phyloP scores from a whole-genome alignment of 495 filamentous ascomycete genomes.

The Aspergillus diversus region DNA sequence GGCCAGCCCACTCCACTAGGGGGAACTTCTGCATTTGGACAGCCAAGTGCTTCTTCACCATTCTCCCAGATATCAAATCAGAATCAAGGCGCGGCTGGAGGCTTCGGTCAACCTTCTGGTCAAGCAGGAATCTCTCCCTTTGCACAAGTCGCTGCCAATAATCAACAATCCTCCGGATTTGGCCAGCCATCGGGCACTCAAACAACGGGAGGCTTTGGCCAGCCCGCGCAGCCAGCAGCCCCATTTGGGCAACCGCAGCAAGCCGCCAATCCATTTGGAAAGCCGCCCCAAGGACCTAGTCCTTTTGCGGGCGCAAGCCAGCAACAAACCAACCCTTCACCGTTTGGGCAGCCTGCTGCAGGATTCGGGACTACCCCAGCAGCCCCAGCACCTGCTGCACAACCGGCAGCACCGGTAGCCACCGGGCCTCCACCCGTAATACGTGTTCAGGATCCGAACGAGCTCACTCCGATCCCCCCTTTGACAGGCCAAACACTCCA shows the following conservation, averaged over 20 bases:
- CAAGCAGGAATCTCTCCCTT: slow-evolving; percentile 33
- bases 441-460: slow-evolving; percentile 33
- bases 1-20: slow-evolving; percentile 32
- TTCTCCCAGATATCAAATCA: slow-evolving; percentile 39
- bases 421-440: slow-evolving; percentile 38
- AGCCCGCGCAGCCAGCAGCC: slow-evolving; percentile 34
- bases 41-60: slow-evolving; percentile 34
- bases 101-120: slow-evolving; percentile 35
- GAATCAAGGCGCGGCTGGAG: slow-evolving; percentile 26
- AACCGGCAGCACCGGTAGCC: slow-evolving; percentile 20
- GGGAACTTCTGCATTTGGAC: slow-evolving; percentile 34
- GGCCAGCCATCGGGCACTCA: slow-evolving; percentile 30
- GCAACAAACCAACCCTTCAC: slow-evolving; percentile 28
- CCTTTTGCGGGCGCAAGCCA: slow-evolving; percentile 20
- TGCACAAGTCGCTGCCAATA: slow-evolving; percentile 30
- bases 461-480: slow-evolving; percentile 42
- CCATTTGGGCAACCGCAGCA: slow-evolving; percentile 30
- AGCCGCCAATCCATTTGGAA: slow-evolving; percentile 32
- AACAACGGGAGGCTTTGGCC: slow-evolving; percentile 34
- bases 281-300: slow-evolving; percentile 27
- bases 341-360: slow-evolving; percentile 10
- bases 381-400: not conserved
- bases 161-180: slow-evolving; percentile 30
- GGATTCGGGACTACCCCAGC: not conserved
- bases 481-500: slow-evolving; percentile 43